Percentiles rank a stretch among this genome's conserved stretches.
Conservation (phyloP, 257 asterid species). For the Anisodus tanguticus region DNA sequence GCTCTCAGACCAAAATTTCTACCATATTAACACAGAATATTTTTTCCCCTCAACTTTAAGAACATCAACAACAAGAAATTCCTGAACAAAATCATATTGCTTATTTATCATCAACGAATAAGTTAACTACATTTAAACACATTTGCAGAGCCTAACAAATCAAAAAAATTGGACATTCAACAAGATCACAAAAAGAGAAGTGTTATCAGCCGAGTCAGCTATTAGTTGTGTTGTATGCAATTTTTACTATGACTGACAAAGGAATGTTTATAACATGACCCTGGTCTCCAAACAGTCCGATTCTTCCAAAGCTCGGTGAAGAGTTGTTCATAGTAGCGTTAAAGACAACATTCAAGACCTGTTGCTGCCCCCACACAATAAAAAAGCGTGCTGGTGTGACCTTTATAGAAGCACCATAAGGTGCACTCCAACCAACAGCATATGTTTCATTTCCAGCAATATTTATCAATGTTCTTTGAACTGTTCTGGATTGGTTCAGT, state of each 20-base stretch:
- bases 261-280: constrained; percentile 85
- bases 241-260: constrained; percentile 69
- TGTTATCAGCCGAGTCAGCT: constrained; percentile 39
- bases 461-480: constrained; percentile 71
- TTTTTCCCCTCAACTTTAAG: neutral
- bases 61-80: neutral
- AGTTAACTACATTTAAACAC: constrained; percentile 56
- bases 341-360: constrained; percentile 60
- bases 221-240: constrained; percentile 54
- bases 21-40: neutral
- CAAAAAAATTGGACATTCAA: constrained; percentile 50
- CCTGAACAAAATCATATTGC: constrained; percentile 11
- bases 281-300: constrained; percentile 72
- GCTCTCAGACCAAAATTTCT: neutral
- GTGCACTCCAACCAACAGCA: constrained; percentile 85
- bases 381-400: constrained; percentile 72
- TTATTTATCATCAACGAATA: constrained; percentile 37
- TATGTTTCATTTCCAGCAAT: constrained; percentile 76
- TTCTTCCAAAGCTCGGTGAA: constrained; percentile 82
- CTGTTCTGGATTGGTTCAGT: constrained; percentile 59
- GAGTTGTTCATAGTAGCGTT: constrained; percentile 70
- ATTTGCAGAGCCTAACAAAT: constrained; percentile 63
- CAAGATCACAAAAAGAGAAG: constrained; percentile 34
- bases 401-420: constrained; percentile 74
- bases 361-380: constrained; percentile 67